Conservation (phyloP, 768 basidiomycete genomes). For the Baorangia bicolor region DNA sequence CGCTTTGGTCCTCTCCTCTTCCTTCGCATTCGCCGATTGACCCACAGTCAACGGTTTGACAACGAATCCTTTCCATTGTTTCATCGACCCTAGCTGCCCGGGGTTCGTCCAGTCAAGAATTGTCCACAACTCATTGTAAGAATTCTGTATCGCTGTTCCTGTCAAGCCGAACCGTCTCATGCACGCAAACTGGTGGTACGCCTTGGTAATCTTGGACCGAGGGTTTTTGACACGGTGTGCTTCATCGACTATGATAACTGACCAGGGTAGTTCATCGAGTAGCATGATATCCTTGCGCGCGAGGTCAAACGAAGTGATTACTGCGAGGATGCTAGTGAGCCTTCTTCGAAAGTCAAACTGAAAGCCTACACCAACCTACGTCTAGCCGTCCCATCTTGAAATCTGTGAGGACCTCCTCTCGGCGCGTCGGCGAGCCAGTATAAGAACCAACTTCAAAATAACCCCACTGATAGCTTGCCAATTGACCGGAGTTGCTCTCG, state of each 20-base stretch:
- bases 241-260: constrained; percentile 81
- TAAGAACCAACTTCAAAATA: constrained; percentile 88
- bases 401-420: constrained; percentile 57
- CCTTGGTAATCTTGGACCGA: constrained; percentile 58
- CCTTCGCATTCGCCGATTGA: constrained; percentile 64
- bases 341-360: background rate
- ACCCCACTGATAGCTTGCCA: constrained; percentile 64
- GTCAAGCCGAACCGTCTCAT: constrained; percentile 79
- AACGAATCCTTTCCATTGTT: constrained; percentile 78
- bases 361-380: constrained; percentile 54
- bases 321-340: constrained; percentile 36
- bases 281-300: constrained; percentile 69
- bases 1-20: constrained; percentile 57
- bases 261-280: constrained; percentile 69
- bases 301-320: constrained; percentile 79
- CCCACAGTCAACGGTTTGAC: constrained; percentile 64
- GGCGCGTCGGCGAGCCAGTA: constrained; percentile 49
- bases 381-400: constrained; percentile 85
- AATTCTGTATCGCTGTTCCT: constrained; percentile 83
- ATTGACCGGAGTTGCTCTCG: background rate
- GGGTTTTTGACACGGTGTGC: constrained; percentile 89
- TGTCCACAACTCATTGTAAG: constrained; percentile 88
- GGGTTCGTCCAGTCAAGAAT: constrained; percentile 93
- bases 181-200: constrained; percentile 71
- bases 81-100: constrained; percentile 64